A percentile compares a stretch with the other conserved stretches of the same genome.
Evolutionary conservation across 2,329 filamentous ascomycete genomes (phyloP).

Genomic region (Seiridium unicorne): DNA sequence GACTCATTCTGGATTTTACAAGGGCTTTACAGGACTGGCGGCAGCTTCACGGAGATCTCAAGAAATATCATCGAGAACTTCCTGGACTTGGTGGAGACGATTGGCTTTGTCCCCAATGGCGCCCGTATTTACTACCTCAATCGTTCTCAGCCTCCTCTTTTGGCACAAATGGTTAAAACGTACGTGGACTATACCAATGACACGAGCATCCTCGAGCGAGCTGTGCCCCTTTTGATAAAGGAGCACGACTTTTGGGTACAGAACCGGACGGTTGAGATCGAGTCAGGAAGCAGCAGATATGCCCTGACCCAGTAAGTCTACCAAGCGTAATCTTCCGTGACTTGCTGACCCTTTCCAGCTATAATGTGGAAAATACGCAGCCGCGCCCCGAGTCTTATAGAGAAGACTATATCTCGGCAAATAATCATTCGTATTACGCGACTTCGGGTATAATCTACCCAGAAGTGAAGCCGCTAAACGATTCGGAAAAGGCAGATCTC

Average conservation of each 20-base stretch:
- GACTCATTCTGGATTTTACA: slow-evolving; percentile 69
- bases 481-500: slow-evolving; percentile 47
- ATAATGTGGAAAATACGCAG: slow-evolving; percentile 62
- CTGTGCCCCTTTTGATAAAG: slow-evolving; percentile 59
- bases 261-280: slow-evolving; percentile 58
- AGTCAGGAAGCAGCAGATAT: slow-evolving; percentile 45
- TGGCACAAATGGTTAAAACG: slow-evolving; percentile 64
- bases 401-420: slow-evolving; percentile 66
- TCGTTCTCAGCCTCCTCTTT: slow-evolving; percentile 64
- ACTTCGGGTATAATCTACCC: slow-evolving; percentile 58
- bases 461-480: slow-evolving; percentile 46
- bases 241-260: slow-evolving; percentile 63
- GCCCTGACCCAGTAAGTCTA: slow-evolving; percentile 51
- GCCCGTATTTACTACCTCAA: slow-evolving; percentile 68
- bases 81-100: slow-evolving; percentile 61
- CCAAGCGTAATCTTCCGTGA: not conserved
- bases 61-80: slow-evolving; percentile 69
- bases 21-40: slow-evolving; percentile 63
- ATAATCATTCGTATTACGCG: slow-evolving; percentile 62
- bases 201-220: slow-evolving; percentile 56
- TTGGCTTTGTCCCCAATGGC: slow-evolving; percentile 67
- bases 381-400: slow-evolving; percentile 66
- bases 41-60: slow-evolving; percentile 57
- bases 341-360: slow-evolving; percentile 29
- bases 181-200: slow-evolving; percentile 67